Evolutionary conservation across 2,329 filamentous ascomycete species (phyloP).

Genomic region (Botrytis tulipae): DNA sequence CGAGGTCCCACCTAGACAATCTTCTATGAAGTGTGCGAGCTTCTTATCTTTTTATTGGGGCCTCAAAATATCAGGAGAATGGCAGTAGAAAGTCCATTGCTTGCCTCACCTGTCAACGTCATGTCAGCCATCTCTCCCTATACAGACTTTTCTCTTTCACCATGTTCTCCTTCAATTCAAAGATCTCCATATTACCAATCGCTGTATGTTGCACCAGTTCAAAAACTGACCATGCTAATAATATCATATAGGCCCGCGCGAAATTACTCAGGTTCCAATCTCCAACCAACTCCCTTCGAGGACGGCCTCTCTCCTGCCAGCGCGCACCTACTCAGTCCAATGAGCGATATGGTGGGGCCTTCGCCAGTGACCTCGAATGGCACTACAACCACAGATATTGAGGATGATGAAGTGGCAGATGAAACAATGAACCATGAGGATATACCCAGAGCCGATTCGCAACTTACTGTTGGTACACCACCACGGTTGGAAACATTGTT

Average conservation of each 20-base stretch:
- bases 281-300: constrained; percentile 51
- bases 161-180: constrained; percentile 49
- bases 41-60: constrained; percentile 10
- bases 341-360: constrained; percentile 71
- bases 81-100: constrained; percentile 62
- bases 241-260: constrained; percentile 44
- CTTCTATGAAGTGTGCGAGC: constrained; percentile 1
- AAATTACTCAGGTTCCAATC: constrained; percentile 46
- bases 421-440: constrained; percentile 47
- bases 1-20: background rate
- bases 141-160: constrained; percentile 54
- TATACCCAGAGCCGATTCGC: constrained; percentile 26
- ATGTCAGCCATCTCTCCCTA: constrained; percentile 53
- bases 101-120: constrained; percentile 59
- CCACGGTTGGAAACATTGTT: constrained; percentile 18
- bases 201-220: constrained; percentile 45
- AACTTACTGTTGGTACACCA: constrained; percentile 30
- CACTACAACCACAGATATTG: constrained; percentile 79
- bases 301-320: constrained; percentile 34
- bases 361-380: constrained; percentile 84
- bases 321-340: constrained; percentile 55
- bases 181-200: constrained; percentile 48
- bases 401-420: constrained; percentile 72
- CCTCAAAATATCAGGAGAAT: constrained; percentile 40
- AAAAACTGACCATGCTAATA: constrained; percentile 23